A percentile compares a stretch with the other conserved stretches of the same genome.
These are phyloP conservation scores for Claviceps humidiphila DNA, from an alignment of 2,329 filamentous ascomycete species.

Conservation along the genomic window DNA sequence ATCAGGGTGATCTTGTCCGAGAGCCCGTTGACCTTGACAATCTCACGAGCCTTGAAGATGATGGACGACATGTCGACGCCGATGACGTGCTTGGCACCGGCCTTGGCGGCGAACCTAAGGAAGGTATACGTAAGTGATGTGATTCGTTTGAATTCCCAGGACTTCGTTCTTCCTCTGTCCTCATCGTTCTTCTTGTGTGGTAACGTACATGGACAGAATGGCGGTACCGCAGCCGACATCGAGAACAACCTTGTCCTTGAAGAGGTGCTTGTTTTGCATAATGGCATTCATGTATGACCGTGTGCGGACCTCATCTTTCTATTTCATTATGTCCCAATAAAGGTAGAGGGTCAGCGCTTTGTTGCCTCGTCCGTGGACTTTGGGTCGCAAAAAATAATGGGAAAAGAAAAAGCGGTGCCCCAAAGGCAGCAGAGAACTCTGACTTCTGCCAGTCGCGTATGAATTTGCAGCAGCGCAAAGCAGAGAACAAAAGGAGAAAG, in stretches of 20 bases:
- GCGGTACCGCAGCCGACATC: constrained; percentile 96
- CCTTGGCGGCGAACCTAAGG: constrained; percentile 83
- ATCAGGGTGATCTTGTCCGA: constrained; percentile 92
- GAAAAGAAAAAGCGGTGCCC: not conserved
- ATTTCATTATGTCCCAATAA: constrained; percentile 3
- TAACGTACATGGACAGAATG: constrained; percentile 89
- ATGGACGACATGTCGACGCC: constrained; percentile 99
- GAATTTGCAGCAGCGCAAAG: not conserved
- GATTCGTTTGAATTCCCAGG: not conserved
- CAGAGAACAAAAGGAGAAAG: constrained; percentile 7
- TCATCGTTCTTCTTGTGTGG: not conserved
- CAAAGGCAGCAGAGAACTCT: not conserved
- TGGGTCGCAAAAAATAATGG: not conserved
- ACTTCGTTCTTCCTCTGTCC: not conserved
- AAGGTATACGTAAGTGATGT: not conserved
- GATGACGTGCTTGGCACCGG: constrained; percentile 95
- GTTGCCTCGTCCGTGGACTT: not conserved
- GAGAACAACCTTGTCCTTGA: constrained; percentile 73
- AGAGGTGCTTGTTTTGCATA: constrained; percentile 89
- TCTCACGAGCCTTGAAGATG: constrained; percentile 95
- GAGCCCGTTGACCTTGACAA: constrained; percentile 84
- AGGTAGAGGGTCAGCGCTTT: not conserved
- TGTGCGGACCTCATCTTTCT: constrained; percentile 98
- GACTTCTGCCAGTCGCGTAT: not conserved
- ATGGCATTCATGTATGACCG: constrained; percentile 95